Percentiles rank a stretch among this genome's conserved stretches.
Evolutionary conservation across 225 moss, liverwort and hornwort species (phyloP).

Genomic region (Rhytidiadelphus loreus): DNA sequence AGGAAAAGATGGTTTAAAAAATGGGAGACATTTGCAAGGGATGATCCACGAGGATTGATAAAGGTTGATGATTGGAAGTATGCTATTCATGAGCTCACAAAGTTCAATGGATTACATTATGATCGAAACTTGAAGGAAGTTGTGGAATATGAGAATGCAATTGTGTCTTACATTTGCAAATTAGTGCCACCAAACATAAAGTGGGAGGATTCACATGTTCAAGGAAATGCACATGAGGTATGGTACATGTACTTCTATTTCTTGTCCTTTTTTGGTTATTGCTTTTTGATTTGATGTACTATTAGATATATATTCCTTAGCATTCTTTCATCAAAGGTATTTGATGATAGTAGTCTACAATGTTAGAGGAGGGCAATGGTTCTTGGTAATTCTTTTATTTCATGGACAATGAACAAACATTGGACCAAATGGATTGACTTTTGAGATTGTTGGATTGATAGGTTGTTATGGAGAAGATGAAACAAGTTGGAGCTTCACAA

Average conservation of each 20-base stretch:
- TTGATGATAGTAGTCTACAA: background rate
- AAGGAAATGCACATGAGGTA: background rate
- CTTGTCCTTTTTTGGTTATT: background rate
- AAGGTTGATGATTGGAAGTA: background rate
- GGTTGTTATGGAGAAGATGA: background rate
- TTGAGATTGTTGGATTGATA: background rate
- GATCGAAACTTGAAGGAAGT: background rate
- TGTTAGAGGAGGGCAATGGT: background rate
- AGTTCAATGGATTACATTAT: background rate
- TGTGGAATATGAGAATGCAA: background rate
- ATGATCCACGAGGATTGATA: rapidly evolving
- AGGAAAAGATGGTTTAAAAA: background rate
- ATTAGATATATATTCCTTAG: background rate
- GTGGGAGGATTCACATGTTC: background rate
- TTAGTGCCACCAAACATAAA: background rate
- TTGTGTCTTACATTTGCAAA: background rate
- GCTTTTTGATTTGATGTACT: background rate
- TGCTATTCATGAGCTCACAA: background rate
- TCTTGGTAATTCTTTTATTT: rapidly evolving
- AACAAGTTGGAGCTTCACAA: background rate
- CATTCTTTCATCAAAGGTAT: background rate
- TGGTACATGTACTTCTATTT: rapidly evolving
- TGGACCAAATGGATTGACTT: background rate
- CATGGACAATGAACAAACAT: rapidly evolving
- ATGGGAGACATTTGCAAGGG: background rate